Base-by-base conservation (phyloP, 495 filamentous ascomycete genomes). In the Terfezia boudieri region DNA sequence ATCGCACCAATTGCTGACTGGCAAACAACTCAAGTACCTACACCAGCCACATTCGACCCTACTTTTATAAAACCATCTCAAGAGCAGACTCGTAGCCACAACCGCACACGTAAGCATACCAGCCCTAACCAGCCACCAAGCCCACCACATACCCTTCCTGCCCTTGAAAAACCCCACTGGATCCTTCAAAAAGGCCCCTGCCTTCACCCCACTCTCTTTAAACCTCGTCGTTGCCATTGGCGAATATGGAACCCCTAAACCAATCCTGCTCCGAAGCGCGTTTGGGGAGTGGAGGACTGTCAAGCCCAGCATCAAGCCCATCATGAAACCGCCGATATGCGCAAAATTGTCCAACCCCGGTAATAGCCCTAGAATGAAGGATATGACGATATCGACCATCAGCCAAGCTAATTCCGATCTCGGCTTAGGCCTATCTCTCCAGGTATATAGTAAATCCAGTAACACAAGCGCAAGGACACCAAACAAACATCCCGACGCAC, bases 311-410 rank as follows among this genome's bases (percentile, higher is more conserved):
- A 81, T 81, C 14, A 98, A 68, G 0, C 90, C 90, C 80, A 94
- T 90, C 52, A 93, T 68, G 64, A 98, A 95, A 9, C 90, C 90
- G 37, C 90, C 90, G 56, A 98, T 94, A 61, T 98, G 90, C 23
- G 83, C 81, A 69, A 98, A 98, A 67, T 98, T 98, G 70, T 98
- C 90, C 48, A 98, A 68, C 8, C 87, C 89, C 0, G 90, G 90
- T 0, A 98, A 76, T 17, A 98, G 76, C 37, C 90, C 90, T 11
- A 98, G 76, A 4, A 88, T 85, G 61, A 98, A 94, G 1, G 87
- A 87, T 55, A 98, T 83, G 55, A 76, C 71, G 46, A 96, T 77
- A 61, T 92, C 86, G 53, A 95, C 66, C 38, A 85, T 56, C 69
- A 98, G 83, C 68, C 87, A 88, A 38, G 82, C 66, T 2, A 98